Percentiles rank a stretch among this genome's conserved stretches.
phyloP scores from a whole-genome alignment of 2,329 filamentous ascomycete genomes.

The Penicillium sp. region DNA sequence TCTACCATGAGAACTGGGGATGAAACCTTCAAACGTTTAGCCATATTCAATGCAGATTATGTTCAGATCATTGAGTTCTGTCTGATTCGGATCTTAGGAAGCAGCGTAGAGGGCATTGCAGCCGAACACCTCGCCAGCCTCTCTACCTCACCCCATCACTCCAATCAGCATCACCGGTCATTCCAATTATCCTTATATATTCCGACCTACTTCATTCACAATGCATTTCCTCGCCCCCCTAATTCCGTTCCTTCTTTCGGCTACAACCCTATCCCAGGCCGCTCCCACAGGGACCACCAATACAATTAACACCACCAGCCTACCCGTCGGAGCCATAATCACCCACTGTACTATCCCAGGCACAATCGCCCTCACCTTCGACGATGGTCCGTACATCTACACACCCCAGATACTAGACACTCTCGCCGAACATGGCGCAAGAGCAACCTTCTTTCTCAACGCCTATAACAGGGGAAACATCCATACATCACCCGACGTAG shows the following conservation, averaged over 20 bases:
- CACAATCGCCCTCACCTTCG: slow-evolving; percentile 62
- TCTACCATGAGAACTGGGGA: background rate
- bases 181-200: background rate
- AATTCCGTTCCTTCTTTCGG: background rate
- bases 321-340: slow-evolving; percentile 45
- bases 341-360: slow-evolving; percentile 44
- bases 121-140: background rate
- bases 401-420: slow-evolving; percentile 58
- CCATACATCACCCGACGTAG: slow-evolving; percentile 25
- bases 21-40: slow-evolving; percentile 3
- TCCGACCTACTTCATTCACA: background rate
- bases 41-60: background rate
- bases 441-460: slow-evolving; percentile 64
- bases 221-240: background rate
- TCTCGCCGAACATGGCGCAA: slow-evolving; percentile 54
- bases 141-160: background rate
- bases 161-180: background rate
- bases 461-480: slow-evolving; percentile 40
- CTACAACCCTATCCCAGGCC: background rate
- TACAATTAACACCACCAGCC: background rate
- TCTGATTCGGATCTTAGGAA: background rate
- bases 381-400: slow-evolving; percentile 62
- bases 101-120: background rate
- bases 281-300: background rate
- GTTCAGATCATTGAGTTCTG: background rate